phyloP scores from a whole-genome alignment of 2,329 filamentous ascomycete genomes.

The Sporothrix inflata region DNA sequence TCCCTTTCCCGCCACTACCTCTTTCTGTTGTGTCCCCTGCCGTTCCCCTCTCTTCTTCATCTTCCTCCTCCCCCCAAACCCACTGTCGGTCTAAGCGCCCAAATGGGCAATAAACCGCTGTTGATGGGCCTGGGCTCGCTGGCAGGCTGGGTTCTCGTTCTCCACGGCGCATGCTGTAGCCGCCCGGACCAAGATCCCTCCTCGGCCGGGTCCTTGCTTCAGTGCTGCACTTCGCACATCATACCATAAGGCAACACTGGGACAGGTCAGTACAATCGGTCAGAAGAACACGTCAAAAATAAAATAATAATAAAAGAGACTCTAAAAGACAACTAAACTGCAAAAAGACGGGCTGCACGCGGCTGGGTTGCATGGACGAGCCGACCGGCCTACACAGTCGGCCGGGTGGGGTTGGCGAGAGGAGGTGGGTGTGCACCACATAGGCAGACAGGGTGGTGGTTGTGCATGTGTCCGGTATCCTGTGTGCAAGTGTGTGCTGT shows the following conservation, averaged over 20 bases:
- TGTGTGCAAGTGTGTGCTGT: not conserved
- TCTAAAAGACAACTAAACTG: not conserved
- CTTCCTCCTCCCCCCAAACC: not conserved
- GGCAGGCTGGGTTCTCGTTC: not conserved
- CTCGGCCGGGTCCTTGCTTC: not conserved
- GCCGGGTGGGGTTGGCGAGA: slow-evolving; percentile 9
- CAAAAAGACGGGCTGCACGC: not conserved
- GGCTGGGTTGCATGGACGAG: not conserved
- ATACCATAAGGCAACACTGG: not conserved
- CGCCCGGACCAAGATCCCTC: slow-evolving; percentile 12
- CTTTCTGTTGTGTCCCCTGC: not conserved
- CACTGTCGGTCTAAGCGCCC: slow-evolving; percentile 15
- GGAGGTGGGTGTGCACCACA: not conserved
- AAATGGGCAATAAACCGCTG: slow-evolving; percentile 12
- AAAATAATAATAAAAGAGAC: not conserved
- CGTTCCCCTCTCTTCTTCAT: not conserved
- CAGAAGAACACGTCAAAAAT: not conserved
- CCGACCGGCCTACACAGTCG: slow-evolving; percentile 6
- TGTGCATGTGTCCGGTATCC: slow-evolving; percentile 14
- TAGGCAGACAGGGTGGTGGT: not conserved
- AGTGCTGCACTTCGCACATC: not conserved
- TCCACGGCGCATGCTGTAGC: not conserved
- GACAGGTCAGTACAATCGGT: not conserved
- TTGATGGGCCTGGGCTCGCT: not conserved
- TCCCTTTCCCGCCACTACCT: slow-evolving; percentile 1